Evolutionary conservation across 805 yeast genomes (phyloP).

Genomic region (Deakozyma indianensis): DNA sequence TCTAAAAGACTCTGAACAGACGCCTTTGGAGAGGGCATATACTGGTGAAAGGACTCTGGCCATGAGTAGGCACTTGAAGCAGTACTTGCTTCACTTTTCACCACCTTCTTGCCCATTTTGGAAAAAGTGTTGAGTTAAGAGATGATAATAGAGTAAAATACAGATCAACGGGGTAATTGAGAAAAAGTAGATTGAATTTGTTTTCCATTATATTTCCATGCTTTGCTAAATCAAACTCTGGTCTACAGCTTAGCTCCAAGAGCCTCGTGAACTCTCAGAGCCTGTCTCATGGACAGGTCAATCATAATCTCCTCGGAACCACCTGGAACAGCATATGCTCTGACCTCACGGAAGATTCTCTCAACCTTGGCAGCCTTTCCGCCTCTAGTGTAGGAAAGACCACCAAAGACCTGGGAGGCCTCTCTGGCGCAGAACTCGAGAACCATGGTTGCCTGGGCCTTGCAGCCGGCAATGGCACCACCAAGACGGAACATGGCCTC

Average conservation of each 20-base stretch:
- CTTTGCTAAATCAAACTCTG: too few species aligned
- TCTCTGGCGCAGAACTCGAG: constrained; percentile 30
- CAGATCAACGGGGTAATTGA: too few species aligned
- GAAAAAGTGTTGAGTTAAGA: too few species aligned
- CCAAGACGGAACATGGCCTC: constrained; percentile 29
- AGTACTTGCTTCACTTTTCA: background rate
- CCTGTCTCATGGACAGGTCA: constrained; percentile 27
- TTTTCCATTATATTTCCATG: too few species aligned
- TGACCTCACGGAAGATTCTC: constrained; percentile 29
- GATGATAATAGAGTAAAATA: too few species aligned
- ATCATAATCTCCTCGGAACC: constrained; percentile 33
- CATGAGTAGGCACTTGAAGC: background rate
- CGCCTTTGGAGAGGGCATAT: background rate
- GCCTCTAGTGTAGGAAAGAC: constrained; percentile 28
- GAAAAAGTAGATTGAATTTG: too few species aligned
- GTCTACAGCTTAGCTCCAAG: constrained; percentile 25
- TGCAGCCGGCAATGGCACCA: constrained; percentile 29
- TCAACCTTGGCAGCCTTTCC: constrained; percentile 31
- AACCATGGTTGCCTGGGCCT: constrained; percentile 27
- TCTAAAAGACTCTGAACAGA: constrained; percentile 1
- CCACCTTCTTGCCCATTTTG: background rate
- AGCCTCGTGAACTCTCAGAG: constrained; percentile 25
- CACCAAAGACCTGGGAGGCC: constrained; percentile 31
- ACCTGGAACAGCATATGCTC: constrained; percentile 32
- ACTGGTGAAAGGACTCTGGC: background rate